Base-by-base conservation (phyloP, 441 rosid species). In the Francoa sonchifolia region DNA sequence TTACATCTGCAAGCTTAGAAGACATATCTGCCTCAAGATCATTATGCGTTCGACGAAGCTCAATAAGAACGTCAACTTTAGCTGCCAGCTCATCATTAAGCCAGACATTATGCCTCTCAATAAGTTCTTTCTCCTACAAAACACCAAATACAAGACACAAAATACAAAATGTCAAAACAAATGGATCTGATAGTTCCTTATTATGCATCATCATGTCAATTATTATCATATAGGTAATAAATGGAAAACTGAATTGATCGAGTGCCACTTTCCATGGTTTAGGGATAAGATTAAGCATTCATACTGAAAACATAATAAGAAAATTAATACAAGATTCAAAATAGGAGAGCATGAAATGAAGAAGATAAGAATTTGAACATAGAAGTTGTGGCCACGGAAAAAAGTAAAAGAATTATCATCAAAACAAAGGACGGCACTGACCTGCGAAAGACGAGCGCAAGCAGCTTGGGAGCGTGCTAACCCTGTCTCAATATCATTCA, bases 101-200 rank as follows among this genome's bases (percentile, higher is more conserved):
- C 96, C 96, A 90, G 19, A 57, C 43, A 59, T 89, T 87, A 62
- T 90, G 99, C 62, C 82, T 75, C 63, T 80, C 83, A 29, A 74
- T 57, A 54, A 90, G 89, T 45, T 90, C 99, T 62, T 90, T 90
- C 73, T 78, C 99, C 96, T 88, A 62, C 22, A 37, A 52, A 54
- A 43, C 64, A 38, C 35, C 53, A 52, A 49, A 61, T 44, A 38
- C 33, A 37, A 48, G 20, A 52, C 8, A 39, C 36, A 3, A 14
- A 43, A 28, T 8, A 2, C 12, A 25, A 5, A 8, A 25, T 20
- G 9, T 42, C 43, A n/a, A n/a, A n/a, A n/a, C n/a, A n/a, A n/a
- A n/a, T n/a, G n/a, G n/a, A n/a, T n/a, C n/a, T n/a, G n/a, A n/a
- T n/a, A n/a, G n/a, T n/a, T n/a, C n/a, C n/a, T n/a, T n/a, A n/a